Conservation (phyloP, 371 early-diverging fungal genomes). For the Actinomucor elegans region DNA sequence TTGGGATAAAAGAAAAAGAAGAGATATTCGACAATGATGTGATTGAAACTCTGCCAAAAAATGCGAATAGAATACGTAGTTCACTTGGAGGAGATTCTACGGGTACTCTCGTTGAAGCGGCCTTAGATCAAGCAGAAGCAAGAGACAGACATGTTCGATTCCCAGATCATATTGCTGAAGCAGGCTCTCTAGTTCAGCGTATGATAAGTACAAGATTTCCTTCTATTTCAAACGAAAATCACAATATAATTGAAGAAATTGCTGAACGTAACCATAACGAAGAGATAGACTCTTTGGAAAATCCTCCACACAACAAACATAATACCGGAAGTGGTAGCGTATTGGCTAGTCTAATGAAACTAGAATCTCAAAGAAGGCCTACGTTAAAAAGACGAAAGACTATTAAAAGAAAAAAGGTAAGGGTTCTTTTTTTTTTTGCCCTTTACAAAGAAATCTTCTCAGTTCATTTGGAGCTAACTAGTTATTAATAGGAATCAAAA, state of each 20-base stretch:
- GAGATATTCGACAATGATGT: too few species aligned
- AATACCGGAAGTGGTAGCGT: conserved; percentile 32
- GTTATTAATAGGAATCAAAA: conserved; percentile 5
- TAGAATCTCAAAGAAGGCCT: conserved; percentile 33
- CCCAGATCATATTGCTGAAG: conserved; percentile 47
- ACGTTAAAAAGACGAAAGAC: not conserved
- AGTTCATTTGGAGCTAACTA: too few species aligned
- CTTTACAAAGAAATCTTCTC: too few species aligned
- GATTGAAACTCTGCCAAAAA: too few species aligned
- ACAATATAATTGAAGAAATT: conserved; percentile 5
- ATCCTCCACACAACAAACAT: too few species aligned
- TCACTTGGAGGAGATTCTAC: conserved; percentile 5
- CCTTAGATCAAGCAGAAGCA: conserved; percentile 41
- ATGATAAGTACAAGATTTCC: conserved; percentile 31
- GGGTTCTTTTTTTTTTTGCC: too few species aligned
- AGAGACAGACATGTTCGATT: conserved; percentile 47
- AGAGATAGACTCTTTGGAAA: too few species aligned
- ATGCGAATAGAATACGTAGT: not conserved
- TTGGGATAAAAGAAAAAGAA: not conserved
- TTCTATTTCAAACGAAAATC: not conserved
- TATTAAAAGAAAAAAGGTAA: conserved; percentile 14
- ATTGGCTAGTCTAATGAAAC: conserved; percentile 39
- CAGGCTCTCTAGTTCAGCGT: conserved; percentile 40
- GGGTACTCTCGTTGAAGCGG: conserved; percentile 41
- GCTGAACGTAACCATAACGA: conserved; percentile 3